A percentile compares a stretch with the other conserved stretches of the same genome.
phyloP scores from a whole-genome alignment of 139 green algal genomes.

The Picochlorum sp. region DNA sequence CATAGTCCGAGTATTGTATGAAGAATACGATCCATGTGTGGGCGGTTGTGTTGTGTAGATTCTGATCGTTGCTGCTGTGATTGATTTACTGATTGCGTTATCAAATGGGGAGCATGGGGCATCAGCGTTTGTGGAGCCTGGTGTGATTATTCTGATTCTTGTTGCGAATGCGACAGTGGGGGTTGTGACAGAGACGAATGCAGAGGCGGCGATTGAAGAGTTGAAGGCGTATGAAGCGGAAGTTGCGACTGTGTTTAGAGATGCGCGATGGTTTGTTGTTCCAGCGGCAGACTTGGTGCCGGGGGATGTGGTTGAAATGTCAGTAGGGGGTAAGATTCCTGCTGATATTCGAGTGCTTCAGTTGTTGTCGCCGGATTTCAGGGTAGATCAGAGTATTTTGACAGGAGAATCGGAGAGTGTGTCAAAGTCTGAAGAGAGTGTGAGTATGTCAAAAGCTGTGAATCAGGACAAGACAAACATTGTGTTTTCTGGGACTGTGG shows the following conservation, averaged over 20 bases:
- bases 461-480: conserved; percentile 86
- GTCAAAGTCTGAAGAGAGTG: conserved; percentile 52
- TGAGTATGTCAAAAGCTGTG: conserved; percentile 35
- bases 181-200: conserved; percentile 92
- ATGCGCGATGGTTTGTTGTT: conserved; percentile 55
- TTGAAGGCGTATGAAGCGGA: conserved; percentile 94
- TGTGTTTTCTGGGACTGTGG: conserved; percentile 91
- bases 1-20: background rate
- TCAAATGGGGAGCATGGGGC: conserved; percentile 78
- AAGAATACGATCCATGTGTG: background rate
- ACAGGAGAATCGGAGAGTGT: conserved; percentile 85
- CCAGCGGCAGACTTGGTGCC: conserved; percentile 81
- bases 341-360: conserved; percentile 77
- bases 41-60: conserved; percentile 35
- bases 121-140: conserved; percentile 89
- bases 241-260: conserved; percentile 63
- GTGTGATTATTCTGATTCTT: conserved; percentile 96
- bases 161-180: conserved; percentile 82
- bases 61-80: conserved; percentile 73
- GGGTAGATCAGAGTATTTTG: conserved; percentile 88
- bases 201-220: conserved; percentile 89
- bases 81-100: conserved; percentile 84
- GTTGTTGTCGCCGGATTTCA: conserved; percentile 75
- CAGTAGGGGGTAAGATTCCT: conserved; percentile 84
- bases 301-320: conserved; percentile 86